These are phyloP conservation scores for Simplicillium aogashimaense DNA, from an alignment of 2,329 filamentous ascomycete genomes.

Conservation along the genomic window DNA sequence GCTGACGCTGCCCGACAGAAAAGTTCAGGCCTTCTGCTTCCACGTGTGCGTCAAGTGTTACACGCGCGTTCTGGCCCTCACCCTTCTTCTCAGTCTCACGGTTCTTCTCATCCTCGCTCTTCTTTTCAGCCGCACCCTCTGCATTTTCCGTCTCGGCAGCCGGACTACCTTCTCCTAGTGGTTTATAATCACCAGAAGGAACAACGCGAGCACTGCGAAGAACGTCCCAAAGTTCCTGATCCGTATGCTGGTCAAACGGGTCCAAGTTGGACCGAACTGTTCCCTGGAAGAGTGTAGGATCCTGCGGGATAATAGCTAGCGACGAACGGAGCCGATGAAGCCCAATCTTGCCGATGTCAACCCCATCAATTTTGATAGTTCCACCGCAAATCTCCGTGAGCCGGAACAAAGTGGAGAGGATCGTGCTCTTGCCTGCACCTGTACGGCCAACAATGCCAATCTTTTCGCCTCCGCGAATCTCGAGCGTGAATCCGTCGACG, in stretches of 20 bases:
- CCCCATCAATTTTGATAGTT: conserved; percentile 78
- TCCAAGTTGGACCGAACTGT: conserved; percentile 90
- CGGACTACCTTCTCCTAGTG: no score
- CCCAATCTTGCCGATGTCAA: conserved; percentile 83
- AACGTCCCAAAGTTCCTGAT: conserved; percentile 81
- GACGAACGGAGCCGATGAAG: conserved; percentile 87
- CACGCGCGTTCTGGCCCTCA: conserved; percentile 12
- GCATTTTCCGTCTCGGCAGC: conserved; percentile 39
- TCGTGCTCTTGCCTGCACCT: no score
- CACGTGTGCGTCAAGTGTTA: conserved; percentile 27
- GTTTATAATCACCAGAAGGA: no score
- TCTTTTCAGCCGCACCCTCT: conserved; percentile 14
- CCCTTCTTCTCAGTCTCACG: no score
- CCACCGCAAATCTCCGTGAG: conserved; percentile 81
- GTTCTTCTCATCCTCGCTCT: no score
- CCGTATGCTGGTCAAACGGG: conserved; percentile 79
- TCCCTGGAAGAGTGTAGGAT: conserved; percentile 87
- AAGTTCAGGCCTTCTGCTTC: conserved; percentile 96
- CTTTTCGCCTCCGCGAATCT: no score
- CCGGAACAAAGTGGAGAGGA: no score
- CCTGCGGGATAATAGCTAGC: conserved; percentile 96
- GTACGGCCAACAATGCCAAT: no score
- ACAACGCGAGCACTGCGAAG: conserved; percentile 86
- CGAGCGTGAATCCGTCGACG: no score
- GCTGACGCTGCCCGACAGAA: conserved; percentile 90